phyloP scores from a whole-genome alignment of 78 protist genomes.

The slime mould (Dictyostelium discoideum) region DNA sequence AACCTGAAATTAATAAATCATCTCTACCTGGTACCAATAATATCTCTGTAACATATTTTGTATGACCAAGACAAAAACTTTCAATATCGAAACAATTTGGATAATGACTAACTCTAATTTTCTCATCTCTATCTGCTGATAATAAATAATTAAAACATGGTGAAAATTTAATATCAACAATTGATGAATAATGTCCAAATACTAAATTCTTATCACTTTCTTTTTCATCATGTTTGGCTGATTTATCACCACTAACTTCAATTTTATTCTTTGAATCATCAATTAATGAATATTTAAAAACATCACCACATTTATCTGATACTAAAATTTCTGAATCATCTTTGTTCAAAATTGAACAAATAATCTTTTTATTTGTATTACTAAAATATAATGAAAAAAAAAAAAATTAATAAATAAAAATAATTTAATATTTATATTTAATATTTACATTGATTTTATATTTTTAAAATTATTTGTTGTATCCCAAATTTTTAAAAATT shows the following conservation, averaged over 20 bases:
- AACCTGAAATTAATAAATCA: constrained; percentile 62
- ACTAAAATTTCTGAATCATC: constrained; percentile 34
- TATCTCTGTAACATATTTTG: constrained; percentile 35
- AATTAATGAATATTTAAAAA: constrained; percentile 13
- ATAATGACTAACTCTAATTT: constrained; percentile 76
- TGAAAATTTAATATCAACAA: constrained; percentile 52
- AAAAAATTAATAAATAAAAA: too few relatives aligned
- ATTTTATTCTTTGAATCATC: constrained; percentile 32
- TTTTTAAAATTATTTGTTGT: not conserved
- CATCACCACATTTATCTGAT: constrained; percentile 72
- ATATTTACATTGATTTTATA: not conserved
- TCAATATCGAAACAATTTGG: constrained; percentile 83
- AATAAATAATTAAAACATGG: constrained; percentile 19
- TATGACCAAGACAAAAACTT: constrained; percentile 79
- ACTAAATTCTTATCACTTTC: constrained; percentile 42
- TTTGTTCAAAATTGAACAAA: not conserved
- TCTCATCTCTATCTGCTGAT: constrained; percentile 84
- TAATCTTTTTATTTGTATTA: constrained; percentile 26
- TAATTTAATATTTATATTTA: too few relatives aligned
- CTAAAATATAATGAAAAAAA: not conserved
- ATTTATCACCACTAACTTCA: not conserved
- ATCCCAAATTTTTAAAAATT: constrained; percentile 9
- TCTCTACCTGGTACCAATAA: constrained; percentile 21
- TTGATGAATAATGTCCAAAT: constrained; percentile 69
- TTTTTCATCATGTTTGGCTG: not conserved